Evolutionary conservation across 805 yeast genomes (phyloP), one percentile per base, ranked within the genome.

Genomic region (Candida oleophila): DNA sequence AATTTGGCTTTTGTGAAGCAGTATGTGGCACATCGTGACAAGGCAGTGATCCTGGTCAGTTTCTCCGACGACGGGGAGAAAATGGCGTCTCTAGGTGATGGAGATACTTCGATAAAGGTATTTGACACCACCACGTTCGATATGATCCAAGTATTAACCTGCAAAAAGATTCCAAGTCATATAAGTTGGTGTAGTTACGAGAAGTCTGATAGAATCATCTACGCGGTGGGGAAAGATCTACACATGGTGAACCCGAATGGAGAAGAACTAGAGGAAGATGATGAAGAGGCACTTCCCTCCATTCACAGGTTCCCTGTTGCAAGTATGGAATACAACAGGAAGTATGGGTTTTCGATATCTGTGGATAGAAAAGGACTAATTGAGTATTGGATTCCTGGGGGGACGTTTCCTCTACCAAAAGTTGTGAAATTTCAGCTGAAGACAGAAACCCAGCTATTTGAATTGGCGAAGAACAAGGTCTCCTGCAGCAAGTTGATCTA

Each of bases 391-490:
- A 35, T 34, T 5, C 52, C 57, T 2, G 44, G 38, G 15, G 49
- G 47, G 8, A 8, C 21, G 5, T 35, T 45, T 3, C 58, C 55
- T 12, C 4, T 20, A 7, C 43, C 43, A 4, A 43, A 5, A 15
- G 43, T 14, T 14, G 46, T 55, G 15, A 25, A 41, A 15, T 75
- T 71, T 55, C 59, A 61, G 33, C 52, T 56, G 49, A 74, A 75
- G 50, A 60, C 73, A 28, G 56, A 63, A 37, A 75, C 80, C 0
- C 71, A 71, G 48, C 51, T 61, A 40, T 54, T 68, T 48, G 67
- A 64, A 15, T 52, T 71, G 40, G 56, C 50, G 18, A 72, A 70
- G 46, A 41, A 49, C 19, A 70, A 69, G 19, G 46, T 47, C 64
- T 1, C 38, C 46, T 1, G 62, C 65, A 2, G 35, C 53, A 4